Evolutionary conservation across 116 monocot species (phyloP).

Genomic region (Iris pallida): DNA sequence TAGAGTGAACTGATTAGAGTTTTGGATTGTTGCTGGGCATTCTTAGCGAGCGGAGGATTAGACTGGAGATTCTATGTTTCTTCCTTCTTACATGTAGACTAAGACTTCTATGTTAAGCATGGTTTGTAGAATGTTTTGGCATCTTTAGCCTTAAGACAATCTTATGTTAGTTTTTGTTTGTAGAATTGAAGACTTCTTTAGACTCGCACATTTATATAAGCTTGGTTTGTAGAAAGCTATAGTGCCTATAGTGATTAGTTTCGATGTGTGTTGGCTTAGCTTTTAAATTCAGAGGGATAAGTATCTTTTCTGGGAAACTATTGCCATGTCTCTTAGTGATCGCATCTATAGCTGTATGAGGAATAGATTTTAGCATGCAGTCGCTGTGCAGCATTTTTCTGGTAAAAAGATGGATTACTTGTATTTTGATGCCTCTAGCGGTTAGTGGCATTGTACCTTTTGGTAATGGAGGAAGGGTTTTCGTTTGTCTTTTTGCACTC

Average conservation of each 20-base stretch:
- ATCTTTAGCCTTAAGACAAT: neutral
- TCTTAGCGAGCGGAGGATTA: neutral
- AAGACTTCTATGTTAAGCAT: neutral
- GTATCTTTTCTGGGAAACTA: too few relatives aligned
- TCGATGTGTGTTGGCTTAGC: too few relatives aligned
- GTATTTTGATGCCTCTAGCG: too few relatives aligned
- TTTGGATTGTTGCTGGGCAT: neutral
- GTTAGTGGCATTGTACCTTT: too few relatives aligned
- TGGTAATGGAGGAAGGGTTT: too few relatives aligned
- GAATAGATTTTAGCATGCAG: too few relatives aligned
- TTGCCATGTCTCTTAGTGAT: too few relatives aligned
- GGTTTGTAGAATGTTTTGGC: neutral
- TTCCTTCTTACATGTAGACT: neutral
- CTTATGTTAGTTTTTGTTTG: slow-evolving; percentile 3
- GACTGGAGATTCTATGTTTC: neutral
- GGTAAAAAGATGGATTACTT: too few relatives aligned
- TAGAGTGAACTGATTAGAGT: neutral
- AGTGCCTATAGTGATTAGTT: neutral
- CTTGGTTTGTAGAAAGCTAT: neutral
- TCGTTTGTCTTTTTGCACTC: too few relatives aligned
- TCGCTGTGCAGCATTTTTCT: too few relatives aligned
- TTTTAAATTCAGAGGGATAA: too few relatives aligned
- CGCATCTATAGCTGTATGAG: too few relatives aligned
- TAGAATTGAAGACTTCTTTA: neutral
- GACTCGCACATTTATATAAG: neutral